Base-by-base conservation (phyloP, 73 alveolate species). In the Uronychia setigera region DNA sequence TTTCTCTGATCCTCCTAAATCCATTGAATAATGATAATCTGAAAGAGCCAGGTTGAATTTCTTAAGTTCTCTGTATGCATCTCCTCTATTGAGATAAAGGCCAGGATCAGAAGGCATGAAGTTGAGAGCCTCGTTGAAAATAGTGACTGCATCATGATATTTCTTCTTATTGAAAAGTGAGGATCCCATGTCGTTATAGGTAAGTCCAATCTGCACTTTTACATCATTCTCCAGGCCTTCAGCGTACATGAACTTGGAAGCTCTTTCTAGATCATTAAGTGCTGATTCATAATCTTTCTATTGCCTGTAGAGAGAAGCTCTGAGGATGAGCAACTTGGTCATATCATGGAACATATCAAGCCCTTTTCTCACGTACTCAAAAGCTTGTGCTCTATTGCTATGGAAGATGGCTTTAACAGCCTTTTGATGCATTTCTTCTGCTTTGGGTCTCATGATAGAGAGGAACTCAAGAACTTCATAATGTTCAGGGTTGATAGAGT, bases 1-100 rank as follows among this genome's bases (percentile, higher is more conserved):
- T 0, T 80, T 25, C 59, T 77, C 90, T 0, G 80, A 84, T 5
- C 95, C 97, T 77, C 95, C 95, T 29, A 92, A 58, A 76, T 92
- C 97, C 31, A 89, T 32, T 11, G 97, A 93, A 89, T 92, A 91
- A 75, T 92, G 97, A 59, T 92, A 92, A 80, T 92, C 97, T 25
- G 95, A 87, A 0, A 92, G 82, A 0, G 95, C 95, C 0, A 88
- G 77, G 31, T 92, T 91, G 78, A 80, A 88, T 58, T 84, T 88
- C 77, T 83, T 79, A 30, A 91, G 85, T 77, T 88, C 94, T 33
- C 97, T 78, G 60, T 92, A 92, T 26, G 95, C 92, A 82, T 92
- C 97, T 29, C 97, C 97, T 58, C 97, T 26, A 60, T 92, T 92
- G 29, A 92, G 58, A 60, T 88, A 92, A 30, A 92, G 29, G 34